phyloP scores from a whole-genome alignment of 1,284 basidiomycete genomes.

The Sutorius eximius region DNA sequence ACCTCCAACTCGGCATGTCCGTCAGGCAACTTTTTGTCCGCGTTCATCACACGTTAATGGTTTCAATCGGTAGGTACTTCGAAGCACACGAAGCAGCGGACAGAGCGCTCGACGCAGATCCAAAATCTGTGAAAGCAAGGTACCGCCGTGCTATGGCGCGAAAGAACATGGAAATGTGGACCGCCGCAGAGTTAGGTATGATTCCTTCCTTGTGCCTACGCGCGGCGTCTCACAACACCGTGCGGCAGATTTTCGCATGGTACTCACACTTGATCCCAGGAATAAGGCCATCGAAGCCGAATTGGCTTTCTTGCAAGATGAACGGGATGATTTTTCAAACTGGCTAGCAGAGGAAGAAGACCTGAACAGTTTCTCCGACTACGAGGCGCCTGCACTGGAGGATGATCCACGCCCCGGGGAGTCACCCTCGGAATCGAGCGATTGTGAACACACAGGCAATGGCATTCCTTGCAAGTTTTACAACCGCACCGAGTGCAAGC shows the following conservation, averaged over 20 bases:
- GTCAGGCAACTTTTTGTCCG: background rate
- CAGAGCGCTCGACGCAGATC: constrained; percentile 17
- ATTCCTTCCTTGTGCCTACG: too few relatives aligned
- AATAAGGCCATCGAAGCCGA: constrained; percentile 9
- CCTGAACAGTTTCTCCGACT: constrained; percentile 25
- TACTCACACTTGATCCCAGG: constrained; percentile 12
- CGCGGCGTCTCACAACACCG: background rate
- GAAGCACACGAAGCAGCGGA: constrained; percentile 15
- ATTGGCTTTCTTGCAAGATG: constrained; percentile 4
- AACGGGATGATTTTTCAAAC: background rate
- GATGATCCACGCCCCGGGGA: constrained; percentile 27
- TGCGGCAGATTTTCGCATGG: constrained; percentile 9
- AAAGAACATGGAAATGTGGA: constrained; percentile 19
- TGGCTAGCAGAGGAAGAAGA: background rate
- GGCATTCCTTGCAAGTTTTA: constrained; percentile 52
- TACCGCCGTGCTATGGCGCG: constrained; percentile 21
- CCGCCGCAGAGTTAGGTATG: constrained; percentile 14
- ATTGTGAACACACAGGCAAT: constrained; percentile 50
- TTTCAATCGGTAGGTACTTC: constrained; percentile 7
- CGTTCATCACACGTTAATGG: background rate
- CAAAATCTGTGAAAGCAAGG: constrained; percentile 19
- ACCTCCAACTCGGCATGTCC: constrained; percentile 22
- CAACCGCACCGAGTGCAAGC: constrained; percentile 48
- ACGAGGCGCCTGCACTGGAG: constrained; percentile 38
- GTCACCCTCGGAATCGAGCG: constrained; percentile 46